Conservation (phyloP, 306 rosid species). For the Cyclanthera cordifolia region DNA sequence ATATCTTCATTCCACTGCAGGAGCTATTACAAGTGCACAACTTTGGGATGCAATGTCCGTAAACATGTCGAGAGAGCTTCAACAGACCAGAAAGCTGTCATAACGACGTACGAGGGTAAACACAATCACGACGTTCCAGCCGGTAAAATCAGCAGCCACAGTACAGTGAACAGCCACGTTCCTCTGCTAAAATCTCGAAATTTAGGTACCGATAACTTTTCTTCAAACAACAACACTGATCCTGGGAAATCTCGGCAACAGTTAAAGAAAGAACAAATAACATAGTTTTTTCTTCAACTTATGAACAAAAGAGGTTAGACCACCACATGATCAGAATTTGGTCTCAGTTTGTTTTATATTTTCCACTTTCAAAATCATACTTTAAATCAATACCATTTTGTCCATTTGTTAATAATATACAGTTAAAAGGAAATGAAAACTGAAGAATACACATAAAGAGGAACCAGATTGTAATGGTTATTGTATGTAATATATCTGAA, state of each 20-base stretch:
- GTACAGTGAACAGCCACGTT: slow-evolving; percentile 32
- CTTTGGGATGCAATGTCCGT: slow-evolving; percentile 61
- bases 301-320: slow-evolving; percentile 13
- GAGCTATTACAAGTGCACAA: slow-evolving; percentile 94
- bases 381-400: slow-evolving; percentile 1
- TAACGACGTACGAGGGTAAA: slow-evolving; percentile 84
- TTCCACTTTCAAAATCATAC: not conserved
- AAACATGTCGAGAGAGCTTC: slow-evolving; percentile 88
- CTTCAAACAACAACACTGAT: slow-evolving; percentile 15
- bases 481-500: slow-evolving; percentile 23
- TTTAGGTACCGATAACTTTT: slow-evolving; percentile 16
- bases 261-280: slow-evolving; percentile 61
- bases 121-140: slow-evolving; percentile 87
- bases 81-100: slow-evolving; percentile 72
- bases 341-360: not conserved
- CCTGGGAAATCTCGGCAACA: slow-evolving; percentile 27
- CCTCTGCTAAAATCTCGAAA: slow-evolving; percentile 31
- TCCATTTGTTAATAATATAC: slow-evolving; percentile 1
- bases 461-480: slow-evolving; percentile 15
- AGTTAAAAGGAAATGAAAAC: not conserved
- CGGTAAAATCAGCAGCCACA: slow-evolving; percentile 56
- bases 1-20: slow-evolving; percentile 23
- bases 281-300: slow-evolving; percentile 23
- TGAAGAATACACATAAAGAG: slow-evolving; percentile 1
- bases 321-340: slow-evolving; percentile 8